Evolutionary conservation across 306 rosid species (phyloP).

Genomic region (Rosa rugosa): DNA sequence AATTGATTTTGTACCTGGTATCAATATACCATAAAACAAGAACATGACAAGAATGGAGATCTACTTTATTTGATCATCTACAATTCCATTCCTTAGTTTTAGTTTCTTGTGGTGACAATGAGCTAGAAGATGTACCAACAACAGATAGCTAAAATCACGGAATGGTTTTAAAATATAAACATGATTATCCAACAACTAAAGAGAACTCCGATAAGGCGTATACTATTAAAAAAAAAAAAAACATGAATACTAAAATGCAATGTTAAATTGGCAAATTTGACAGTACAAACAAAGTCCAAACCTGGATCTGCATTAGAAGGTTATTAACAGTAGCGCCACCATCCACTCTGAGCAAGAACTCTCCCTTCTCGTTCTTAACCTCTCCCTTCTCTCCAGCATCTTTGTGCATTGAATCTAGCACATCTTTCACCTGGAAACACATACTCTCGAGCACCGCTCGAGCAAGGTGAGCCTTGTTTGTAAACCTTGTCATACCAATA

Average conservation of each 20-base stretch:
- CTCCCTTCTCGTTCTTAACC: conserved; percentile 37
- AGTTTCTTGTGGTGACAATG: not conserved
- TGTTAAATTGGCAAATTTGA: not conserved
- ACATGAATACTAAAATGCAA: not conserved
- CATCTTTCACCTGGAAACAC: conserved; percentile 88
- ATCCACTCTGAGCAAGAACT: conserved; percentile 71
- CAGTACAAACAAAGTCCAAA: conserved; percentile 27
- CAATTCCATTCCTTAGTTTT: not conserved
- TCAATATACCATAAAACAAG: not conserved
- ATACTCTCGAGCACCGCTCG: conserved; percentile 93
- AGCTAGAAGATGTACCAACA: not conserved
- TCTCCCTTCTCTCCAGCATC: conserved; percentile 44
- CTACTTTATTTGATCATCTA: not conserved
- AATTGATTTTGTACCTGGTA: not conserved
- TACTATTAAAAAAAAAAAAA: not conserved
- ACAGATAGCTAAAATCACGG: not conserved
- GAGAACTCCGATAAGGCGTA: not conserved
- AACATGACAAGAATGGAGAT: not conserved
- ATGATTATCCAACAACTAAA: not conserved
- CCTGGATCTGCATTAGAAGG: conserved; percentile 95
- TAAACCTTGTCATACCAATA: conserved; percentile 77
- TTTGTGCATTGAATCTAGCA: conserved; percentile 81
- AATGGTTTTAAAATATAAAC: not conserved
- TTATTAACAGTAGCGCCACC: conserved; percentile 87
- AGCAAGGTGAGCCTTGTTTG: conserved; percentile 82